Percentiles rank a stretch among this genome's conserved stretches.
Evolutionary conservation across 208 protist species (phyloP).

Genomic region (Wallacemonas sp.): DNA sequence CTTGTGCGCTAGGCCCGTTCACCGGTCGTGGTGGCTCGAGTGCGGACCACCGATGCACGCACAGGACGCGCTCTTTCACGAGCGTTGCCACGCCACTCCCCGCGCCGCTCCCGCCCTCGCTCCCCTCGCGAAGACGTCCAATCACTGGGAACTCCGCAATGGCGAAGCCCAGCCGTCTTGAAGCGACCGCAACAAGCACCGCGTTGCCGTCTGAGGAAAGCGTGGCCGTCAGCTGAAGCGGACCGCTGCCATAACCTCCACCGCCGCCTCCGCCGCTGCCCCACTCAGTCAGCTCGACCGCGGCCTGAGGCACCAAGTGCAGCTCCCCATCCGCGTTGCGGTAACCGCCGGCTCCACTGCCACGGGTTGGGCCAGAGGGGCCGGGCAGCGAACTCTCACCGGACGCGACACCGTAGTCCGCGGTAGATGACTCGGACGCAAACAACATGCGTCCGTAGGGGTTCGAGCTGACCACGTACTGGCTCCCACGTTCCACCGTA

Average conservation of each 20-base stretch:
- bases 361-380: no score
- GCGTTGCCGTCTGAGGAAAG: conserved; percentile 21
- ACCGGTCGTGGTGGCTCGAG: neutral
- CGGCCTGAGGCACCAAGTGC: conserved; percentile 34
- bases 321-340: conserved; percentile 17
- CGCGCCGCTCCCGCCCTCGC: neutral
- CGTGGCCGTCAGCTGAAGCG: conserved; percentile 30
- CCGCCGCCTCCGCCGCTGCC: conserved; percentile 16
- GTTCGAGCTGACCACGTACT: neutral
- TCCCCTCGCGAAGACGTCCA: conserved; percentile 10
- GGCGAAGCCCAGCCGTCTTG: conserved; percentile 30
- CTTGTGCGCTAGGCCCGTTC: no score
- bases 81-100: conserved; percentile 11
- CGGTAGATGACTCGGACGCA: neutral
- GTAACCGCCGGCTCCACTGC: no score
- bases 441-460: conserved; percentile 6
- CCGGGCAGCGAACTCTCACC: no score
- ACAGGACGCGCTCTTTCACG: conserved; percentile 8
- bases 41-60: neutral
- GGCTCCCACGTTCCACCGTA: conserved; percentile 23
- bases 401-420: conserved; percentile 1
- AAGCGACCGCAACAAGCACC: conserved; percentile 32
- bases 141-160: conserved; percentile 25
- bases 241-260: no score
- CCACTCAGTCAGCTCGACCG: conserved; percentile 32